Conservation (phyloP, 176 grass and related monocot genomes). For the Musa beccarii region DNA sequence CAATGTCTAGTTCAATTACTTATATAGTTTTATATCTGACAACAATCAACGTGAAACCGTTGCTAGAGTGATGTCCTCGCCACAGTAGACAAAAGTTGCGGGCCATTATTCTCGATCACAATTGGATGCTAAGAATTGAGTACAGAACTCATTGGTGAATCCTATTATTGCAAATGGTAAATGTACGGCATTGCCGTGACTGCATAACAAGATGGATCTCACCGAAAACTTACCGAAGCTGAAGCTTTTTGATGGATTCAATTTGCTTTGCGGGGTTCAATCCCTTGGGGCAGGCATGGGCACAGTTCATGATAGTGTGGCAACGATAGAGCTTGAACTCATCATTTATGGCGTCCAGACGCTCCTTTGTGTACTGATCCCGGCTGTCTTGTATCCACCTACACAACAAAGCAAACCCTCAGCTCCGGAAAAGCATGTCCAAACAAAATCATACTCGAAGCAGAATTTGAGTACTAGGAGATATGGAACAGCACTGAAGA, state of each 20-base stretch:
- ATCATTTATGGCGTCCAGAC: conserved; percentile 69
- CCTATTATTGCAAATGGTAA: too few species aligned
- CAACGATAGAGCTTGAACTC: conserved; percentile 96
- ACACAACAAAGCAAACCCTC: not conserved
- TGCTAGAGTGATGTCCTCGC: too few species aligned
- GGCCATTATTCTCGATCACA: too few species aligned
- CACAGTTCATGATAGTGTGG: conserved; percentile 87
- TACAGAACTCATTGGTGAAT: too few species aligned
- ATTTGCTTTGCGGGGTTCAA: conserved; percentile 81
- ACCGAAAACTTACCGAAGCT: conserved; percentile 17
- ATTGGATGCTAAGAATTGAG: too few species aligned
- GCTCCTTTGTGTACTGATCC: conserved; percentile 85
- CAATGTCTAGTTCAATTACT: too few species aligned
- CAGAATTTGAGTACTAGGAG: not conserved
- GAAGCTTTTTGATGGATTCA: conserved; percentile 81
- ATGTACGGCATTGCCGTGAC: too few species aligned
- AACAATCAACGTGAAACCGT: too few species aligned
- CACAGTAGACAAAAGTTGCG: too few species aligned
- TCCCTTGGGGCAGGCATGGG: conserved; percentile 82
- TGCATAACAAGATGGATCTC: too few species aligned
- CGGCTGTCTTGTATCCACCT: conserved; percentile 98
- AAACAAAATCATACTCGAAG: not conserved
- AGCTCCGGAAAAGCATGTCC: not conserved
- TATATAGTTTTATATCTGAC: too few species aligned
- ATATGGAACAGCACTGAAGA: not conserved